A percentile compares a stretch with the other conserved stretches of the same genome.
phyloP scores from a whole-genome alignment of 805 yeast species.

The Candida germanica region DNA sequence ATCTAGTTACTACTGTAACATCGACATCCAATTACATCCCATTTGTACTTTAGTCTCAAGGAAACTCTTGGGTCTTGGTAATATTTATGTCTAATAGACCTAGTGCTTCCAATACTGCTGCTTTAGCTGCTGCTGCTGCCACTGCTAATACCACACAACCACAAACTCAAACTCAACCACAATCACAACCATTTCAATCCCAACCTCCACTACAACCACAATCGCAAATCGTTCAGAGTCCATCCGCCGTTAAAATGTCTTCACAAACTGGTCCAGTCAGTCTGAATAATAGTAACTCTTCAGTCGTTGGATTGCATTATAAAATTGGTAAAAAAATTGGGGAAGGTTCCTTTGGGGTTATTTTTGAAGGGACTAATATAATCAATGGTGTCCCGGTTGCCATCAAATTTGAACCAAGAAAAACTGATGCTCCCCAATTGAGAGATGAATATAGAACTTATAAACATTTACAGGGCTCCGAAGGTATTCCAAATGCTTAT shows the following conservation, averaged over 20 bases:
- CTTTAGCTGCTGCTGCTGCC: conserved; percentile 18
- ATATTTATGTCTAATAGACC: conserved; percentile 15
- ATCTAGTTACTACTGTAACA: too few species aligned
- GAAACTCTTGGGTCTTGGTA: not conserved
- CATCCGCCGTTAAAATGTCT: conserved; percentile 7
- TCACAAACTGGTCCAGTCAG: conserved; percentile 3
- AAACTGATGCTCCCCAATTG: conserved; percentile 95
- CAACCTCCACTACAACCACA: conserved; percentile 3
- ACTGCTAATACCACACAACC: conserved; percentile 11
- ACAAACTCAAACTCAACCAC: not conserved
- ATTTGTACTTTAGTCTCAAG: not conserved
- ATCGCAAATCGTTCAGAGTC: conserved; percentile 3
- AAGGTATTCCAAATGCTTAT: conserved; percentile 94
- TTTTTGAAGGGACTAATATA: conserved; percentile 92
- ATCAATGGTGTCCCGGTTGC: conserved; percentile 93
- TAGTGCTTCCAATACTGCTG: conserved; percentile 14
- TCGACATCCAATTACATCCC: not conserved
- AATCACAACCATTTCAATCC: conserved; percentile 1
- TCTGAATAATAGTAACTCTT: conserved; percentile 24
- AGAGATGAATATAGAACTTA: conserved; percentile 97
- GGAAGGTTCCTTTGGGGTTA: conserved; percentile 97
- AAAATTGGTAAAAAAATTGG: conserved; percentile 97
- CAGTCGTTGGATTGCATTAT: conserved; percentile 89
- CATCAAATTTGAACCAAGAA: conserved; percentile 94
- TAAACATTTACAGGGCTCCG: conserved; percentile 74